Conservation (phyloP, 371 early-diverging fungal species). For the Saksenaea vasiformis region DNA sequence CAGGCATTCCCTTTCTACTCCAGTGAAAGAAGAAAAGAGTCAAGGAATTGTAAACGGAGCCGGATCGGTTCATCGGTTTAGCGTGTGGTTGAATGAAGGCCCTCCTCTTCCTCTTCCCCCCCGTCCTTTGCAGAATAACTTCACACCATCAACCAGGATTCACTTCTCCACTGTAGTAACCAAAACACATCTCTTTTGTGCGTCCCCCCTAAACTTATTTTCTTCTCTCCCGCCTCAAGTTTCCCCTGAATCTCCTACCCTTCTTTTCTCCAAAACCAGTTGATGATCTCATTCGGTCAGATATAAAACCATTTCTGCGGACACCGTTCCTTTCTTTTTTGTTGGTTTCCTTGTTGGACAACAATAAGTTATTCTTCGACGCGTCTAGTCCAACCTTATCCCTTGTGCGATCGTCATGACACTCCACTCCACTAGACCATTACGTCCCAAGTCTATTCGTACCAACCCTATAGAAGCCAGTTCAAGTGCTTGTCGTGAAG, state of each 20-base stretch:
- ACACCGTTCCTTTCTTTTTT: background rate
- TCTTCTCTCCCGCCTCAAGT: background rate
- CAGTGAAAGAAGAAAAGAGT: no score
- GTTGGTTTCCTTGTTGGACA: background rate
- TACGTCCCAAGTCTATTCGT: background rate
- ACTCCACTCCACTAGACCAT: background rate
- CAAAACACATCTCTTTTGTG: no score
- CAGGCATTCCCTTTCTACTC: background rate
- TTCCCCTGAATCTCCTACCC: constrained; percentile 4
- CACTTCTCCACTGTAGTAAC: no score
- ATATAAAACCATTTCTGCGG: background rate
- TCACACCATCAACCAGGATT: no score
- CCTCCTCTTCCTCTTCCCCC: background rate
- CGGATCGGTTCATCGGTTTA: background rate
- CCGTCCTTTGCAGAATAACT: no score
- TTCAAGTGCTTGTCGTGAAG: background rate
- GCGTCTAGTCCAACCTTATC: background rate
- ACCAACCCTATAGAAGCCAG: background rate
- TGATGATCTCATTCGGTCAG: constrained; percentile 4
- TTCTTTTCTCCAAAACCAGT: background rate
- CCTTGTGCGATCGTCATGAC: background rate
- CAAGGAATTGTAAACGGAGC: background rate
- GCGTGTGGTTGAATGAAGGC: background rate
- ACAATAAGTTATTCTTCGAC: background rate
- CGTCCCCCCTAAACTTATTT: constrained; percentile 3